These are phyloP conservation scores for Tripterygium wilfordii DNA, from an alignment of 177 flowering plant species.

Conservation along the genomic window DNA sequence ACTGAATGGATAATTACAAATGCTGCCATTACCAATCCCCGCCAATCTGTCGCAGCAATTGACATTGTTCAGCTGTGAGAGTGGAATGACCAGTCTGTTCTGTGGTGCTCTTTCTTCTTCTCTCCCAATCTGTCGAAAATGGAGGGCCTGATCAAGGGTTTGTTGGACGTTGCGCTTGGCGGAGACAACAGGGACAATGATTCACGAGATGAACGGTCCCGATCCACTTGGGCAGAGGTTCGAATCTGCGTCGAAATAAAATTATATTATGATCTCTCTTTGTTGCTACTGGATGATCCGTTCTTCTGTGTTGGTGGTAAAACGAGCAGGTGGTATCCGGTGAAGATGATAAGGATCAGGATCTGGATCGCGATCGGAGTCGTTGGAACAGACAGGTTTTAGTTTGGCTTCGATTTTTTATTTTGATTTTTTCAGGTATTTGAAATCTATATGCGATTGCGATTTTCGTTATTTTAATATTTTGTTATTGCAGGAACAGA, in stretches of 20 bases:
- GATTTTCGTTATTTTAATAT: not conserved
- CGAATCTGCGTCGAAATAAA: no score
- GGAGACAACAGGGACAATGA: constrained; percentile 12
- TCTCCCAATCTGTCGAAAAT: no score
- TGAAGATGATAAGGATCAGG: constrained; percentile 28
- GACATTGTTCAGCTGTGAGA: constrained; percentile 9
- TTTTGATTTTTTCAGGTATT: constrained; percentile 1
- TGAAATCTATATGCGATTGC: no score
- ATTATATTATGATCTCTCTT: no score
- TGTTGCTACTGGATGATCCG: no score
- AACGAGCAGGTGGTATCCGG: constrained; percentile 59
- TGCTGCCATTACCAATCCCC: constrained; percentile 27
- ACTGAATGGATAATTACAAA: not conserved
- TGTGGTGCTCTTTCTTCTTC: no score
- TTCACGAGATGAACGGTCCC: constrained; percentile 48
- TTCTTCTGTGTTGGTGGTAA: not conserved
- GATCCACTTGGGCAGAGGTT: constrained; percentile 89
- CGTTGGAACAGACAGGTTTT: constrained; percentile 25
- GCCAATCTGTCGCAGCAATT: no score
- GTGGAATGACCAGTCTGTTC: no score
- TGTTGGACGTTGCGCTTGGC: constrained; percentile 57
- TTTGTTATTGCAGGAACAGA: constrained; percentile 27
- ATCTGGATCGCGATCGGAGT: constrained; percentile 6
- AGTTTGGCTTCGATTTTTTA: not conserved
- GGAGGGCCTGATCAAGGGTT: constrained; percentile 82